phyloP scores from a whole-genome alignment of 257 asterid genomes.

The Coffea eugenioides region DNA sequence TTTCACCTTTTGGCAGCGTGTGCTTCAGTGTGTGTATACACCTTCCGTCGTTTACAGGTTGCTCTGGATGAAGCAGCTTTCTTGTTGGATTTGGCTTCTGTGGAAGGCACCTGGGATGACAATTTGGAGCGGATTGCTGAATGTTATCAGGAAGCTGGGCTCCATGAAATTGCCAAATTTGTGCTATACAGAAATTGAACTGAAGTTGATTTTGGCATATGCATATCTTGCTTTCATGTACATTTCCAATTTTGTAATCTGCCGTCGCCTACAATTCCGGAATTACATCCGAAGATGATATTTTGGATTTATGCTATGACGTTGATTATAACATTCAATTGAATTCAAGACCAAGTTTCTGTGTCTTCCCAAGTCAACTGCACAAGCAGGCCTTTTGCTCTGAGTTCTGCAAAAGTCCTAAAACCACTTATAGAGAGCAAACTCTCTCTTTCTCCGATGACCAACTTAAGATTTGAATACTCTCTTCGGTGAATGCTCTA shows the following conservation, averaged over 20 bases:
- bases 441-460: not conserved
- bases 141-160: slow-evolving; percentile 75
- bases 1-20: not conserved
- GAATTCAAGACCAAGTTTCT: not conserved
- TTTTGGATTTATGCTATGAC: not conserved
- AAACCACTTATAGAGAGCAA: too few relatives aligned
- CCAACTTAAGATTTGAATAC: too few relatives aligned
- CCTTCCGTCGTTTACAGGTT: slow-evolving; percentile 41
- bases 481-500: too few relatives aligned
- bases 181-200: slow-evolving; percentile 55
- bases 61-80: slow-evolving; percentile 94
- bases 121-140: slow-evolving; percentile 62
- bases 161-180: slow-evolving; percentile 69
- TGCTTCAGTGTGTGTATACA: not conserved
- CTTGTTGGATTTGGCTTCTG: slow-evolving; percentile 86
- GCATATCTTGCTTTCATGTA: not conserved
- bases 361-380: not conserved
- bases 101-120: slow-evolving; percentile 86
- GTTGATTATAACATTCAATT: not conserved
- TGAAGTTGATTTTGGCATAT: not conserved
- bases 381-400: too few relatives aligned
- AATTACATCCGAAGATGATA: not conserved
- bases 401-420: too few relatives aligned
- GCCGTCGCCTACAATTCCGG: not conserved
- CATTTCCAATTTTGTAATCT: not conserved